Percentiles rank a stretch among this genome's conserved stretches.
Evolutionary conservation across 2,329 filamentous ascomycete genomes (phyloP).

Genomic region (Coniosporium tulheliwenetii): DNA sequence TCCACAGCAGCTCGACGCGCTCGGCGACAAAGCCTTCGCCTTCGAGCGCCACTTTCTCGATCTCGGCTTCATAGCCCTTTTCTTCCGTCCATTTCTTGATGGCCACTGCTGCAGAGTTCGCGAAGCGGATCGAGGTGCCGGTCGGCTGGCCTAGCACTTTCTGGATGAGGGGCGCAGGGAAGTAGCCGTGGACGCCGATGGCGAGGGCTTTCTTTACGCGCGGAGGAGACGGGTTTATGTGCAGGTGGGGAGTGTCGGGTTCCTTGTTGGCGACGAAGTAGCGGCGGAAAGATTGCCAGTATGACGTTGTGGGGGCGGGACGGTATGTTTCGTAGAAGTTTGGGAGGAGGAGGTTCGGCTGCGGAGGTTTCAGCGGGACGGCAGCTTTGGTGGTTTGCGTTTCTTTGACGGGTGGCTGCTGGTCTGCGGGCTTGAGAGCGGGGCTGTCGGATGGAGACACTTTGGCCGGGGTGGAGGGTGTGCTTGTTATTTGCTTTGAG

Average conservation of each 20-base stretch:
- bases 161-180: slow-evolving; percentile 75
- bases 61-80: slow-evolving; percentile 58
- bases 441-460: not conserved
- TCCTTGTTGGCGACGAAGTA: slow-evolving; percentile 36
- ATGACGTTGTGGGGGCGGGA: slow-evolving; percentile 25
- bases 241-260: slow-evolving; percentile 48
- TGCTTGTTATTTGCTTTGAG: not conserved
- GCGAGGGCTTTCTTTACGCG: slow-evolving; percentile 75
- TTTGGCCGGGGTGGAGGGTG: not conserved
- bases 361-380: slow-evolving; percentile 14
- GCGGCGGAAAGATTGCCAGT: slow-evolving; percentile 26
- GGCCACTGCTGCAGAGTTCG: slow-evolving; percentile 68
- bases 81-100: slow-evolving; percentile 68
- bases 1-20: slow-evolving; percentile 85
- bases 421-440: slow-evolving; percentile 17
- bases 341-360: slow-evolving; percentile 51
- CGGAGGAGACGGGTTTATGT: slow-evolving; percentile 49
- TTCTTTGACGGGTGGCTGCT: slow-evolving; percentile 10
- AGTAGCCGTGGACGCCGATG: slow-evolving; percentile 89
- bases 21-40: slow-evolving; percentile 87
- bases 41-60: slow-evolving; percentile 88
- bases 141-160: slow-evolving; percentile 88
- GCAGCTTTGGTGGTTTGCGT: slow-evolving; percentile 4
- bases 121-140: slow-evolving; percentile 86
- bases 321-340: slow-evolving; percentile 54